Base-by-base conservation (phyloP, 2,329 filamentous ascomycete species). In the Gnomoniopsis sp. region DNA sequence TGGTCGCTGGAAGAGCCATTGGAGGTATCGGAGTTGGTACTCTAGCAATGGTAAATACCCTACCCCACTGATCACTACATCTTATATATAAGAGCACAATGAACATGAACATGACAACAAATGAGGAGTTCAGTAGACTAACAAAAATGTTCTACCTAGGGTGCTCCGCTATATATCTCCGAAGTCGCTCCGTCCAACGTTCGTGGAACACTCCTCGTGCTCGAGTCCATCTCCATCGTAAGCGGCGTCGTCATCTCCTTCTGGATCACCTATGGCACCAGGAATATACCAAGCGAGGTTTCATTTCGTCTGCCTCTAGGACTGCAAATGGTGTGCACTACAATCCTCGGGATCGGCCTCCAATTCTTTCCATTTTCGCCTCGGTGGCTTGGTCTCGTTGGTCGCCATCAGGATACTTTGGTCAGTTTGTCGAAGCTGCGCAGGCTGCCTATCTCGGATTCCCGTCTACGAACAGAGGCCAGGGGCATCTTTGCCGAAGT, bases 1-100 rank as follows among this genome's bases (percentile, higher is more conserved):
- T 86, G 55, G 72, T 85, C 6, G 81, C 75, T 33, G 83, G 82
- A 26, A 74, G 83, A 22, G 83, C 84, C 64, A 73, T 86, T 57
- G 83, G 82, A 59, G 73, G 77, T 66, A 74, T 83, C 60, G 79
- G 77, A 21, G 76, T 83, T 23, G 80, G 80, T 62, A 75, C 74
- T 15, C 68, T 84, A 19, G 78, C 74, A 1, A 79, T 80, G 73
- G 79, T 79, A 11, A 4, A 8, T 8, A 30, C 4, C 26, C 8
- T 30, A 4, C 26, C 8, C 26, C 26, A 8, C 26, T 8, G 26
- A 30, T 4, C 26, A 30, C n/a, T n/a, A n/a, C n/a, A n/a, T n/a
- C n/a, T n/a, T n/a, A n/a, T n/a, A n/a, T n/a, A n/a, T n/a, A 30
- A 8, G 8, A 8, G 26, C 26, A 30, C 26, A 30, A 30, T n/a